Base-by-base conservation (phyloP, 345 rosid genomes). In the Lepidium sativum region DNA sequence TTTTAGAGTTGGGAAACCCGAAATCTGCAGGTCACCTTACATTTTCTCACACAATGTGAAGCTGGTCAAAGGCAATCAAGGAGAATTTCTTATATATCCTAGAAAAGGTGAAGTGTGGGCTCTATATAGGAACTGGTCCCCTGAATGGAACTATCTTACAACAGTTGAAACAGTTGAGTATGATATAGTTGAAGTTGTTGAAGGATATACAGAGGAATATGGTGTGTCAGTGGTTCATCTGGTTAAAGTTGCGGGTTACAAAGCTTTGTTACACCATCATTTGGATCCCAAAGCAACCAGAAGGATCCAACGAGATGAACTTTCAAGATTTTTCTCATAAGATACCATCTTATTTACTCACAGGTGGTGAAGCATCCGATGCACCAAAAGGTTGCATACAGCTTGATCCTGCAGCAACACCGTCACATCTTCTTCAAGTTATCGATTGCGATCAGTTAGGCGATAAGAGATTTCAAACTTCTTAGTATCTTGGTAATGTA, bases 71-170 rank as follows among this genome's bases (percentile, higher is more conserved):
- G 82, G 81, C 17, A 17, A 34, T 1, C 69, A 79, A 0, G 86
- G 86, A 40, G 70, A 75, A 21, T 69, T 85, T 58, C 53, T 65
- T 39, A 75, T 88, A 66, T 78, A 80, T 71, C 95, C 95, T 2
- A 77, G 78, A 51, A 80, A 64, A 54, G 89, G 91, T 1, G 87
- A 88, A 13, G 78, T 83, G 9, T 88, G 95, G 91, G 89, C 95
- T 48, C 56, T 85, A 15, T 85, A 88, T 49, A 75, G 76, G 65
- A 73, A 83, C 41, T 88, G 95, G 95, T 82, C 87, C 2, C 72
- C 77, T 35, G 84, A 78, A 18, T 85, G 91, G 91, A 82, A 82
- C 73, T 80, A 78, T 61, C 70, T 79, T 16, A 60, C 81, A 35
- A 75, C 82, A 2, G 44, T 71, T 3, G 82, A 79, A 52, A 77